phyloP scores from a whole-genome alignment of 306 rosid genomes.

The Gleditsia sinensis region DNA sequence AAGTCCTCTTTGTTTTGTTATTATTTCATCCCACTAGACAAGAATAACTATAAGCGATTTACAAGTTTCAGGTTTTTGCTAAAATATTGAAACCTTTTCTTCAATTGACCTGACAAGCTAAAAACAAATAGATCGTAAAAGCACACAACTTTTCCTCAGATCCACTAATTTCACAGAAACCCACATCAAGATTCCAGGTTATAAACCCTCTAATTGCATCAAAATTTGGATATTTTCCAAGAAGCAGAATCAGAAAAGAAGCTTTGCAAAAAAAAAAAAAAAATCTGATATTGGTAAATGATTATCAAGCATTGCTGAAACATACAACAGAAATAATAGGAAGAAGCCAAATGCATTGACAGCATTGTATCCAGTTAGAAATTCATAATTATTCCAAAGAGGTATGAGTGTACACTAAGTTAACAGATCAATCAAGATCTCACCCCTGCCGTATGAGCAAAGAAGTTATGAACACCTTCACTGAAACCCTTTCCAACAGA shows the following conservation, averaged over 20 bases:
- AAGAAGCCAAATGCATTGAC: conserved; percentile 22
- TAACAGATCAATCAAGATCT: conserved; percentile 37
- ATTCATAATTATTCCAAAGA: conserved; percentile 9
- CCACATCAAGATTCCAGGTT: not conserved
- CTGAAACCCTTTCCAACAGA: conserved; percentile 79
- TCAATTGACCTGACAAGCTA: not conserved
- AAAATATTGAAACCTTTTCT: not conserved
- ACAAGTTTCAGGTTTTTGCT: not conserved
- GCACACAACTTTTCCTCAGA: not conserved
- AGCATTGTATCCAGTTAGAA: conserved; percentile 5
- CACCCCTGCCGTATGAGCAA: conserved; percentile 79
- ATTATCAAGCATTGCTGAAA: not conserved
- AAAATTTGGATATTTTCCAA: not conserved
- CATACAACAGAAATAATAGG: not conserved
- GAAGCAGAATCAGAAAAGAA: not conserved
- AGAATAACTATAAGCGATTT: not conserved
- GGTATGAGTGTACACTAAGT: conserved; percentile 9
- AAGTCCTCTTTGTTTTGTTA: not conserved
- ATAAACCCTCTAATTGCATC: not conserved
- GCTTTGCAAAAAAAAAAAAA: not conserved
- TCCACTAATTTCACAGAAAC: not conserved
- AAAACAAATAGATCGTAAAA: not conserved
- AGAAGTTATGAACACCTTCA: conserved; percentile 58
- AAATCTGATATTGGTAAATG: not conserved
- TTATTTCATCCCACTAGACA: not conserved